These are phyloP conservation scores for Rosa rugosa DNA, from an alignment of 306 rosid species.

Conservation along the genomic window DNA sequence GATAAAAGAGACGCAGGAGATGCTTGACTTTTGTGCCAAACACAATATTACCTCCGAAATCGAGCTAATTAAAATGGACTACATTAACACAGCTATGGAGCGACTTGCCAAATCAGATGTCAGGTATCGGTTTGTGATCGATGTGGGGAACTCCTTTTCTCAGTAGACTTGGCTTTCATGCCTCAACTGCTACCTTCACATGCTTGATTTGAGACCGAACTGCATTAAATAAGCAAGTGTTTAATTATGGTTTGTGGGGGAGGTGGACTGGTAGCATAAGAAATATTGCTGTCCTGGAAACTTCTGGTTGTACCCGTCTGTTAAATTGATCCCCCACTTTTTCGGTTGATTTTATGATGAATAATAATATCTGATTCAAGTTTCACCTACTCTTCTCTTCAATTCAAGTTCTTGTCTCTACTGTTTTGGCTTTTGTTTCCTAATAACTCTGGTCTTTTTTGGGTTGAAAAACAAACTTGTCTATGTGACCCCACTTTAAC, in stretches of 20 bases:
- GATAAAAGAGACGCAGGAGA: constrained; percentile 89
- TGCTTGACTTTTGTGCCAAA: constrained; percentile 82
- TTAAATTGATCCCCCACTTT: background rate
- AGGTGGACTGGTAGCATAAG: background rate
- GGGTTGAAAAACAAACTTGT: background rate
- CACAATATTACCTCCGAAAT: constrained; percentile 72
- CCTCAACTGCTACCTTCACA: background rate
- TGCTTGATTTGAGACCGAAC: background rate
- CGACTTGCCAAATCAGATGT: constrained; percentile 84
- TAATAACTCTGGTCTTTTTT: background rate
- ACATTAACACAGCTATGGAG: constrained; percentile 74
- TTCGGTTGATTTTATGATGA: no score
- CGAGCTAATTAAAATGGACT: constrained; percentile 63
- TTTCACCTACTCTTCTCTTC: background rate
- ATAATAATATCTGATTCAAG: no score
- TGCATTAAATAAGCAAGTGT: background rate
- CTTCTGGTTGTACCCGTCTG: background rate
- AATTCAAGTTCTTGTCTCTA: background rate
- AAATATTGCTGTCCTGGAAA: background rate
- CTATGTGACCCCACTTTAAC: no score
- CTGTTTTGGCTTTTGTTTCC: background rate
- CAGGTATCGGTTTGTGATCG: constrained; percentile 83
- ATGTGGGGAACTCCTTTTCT: constrained; percentile 63
- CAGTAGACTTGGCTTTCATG: constrained; percentile 18
- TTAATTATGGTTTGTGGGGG: background rate